Evolutionary conservation across 176 grass and related monocot genomes (phyloP).

Genomic region (Chloris gayana): DNA sequence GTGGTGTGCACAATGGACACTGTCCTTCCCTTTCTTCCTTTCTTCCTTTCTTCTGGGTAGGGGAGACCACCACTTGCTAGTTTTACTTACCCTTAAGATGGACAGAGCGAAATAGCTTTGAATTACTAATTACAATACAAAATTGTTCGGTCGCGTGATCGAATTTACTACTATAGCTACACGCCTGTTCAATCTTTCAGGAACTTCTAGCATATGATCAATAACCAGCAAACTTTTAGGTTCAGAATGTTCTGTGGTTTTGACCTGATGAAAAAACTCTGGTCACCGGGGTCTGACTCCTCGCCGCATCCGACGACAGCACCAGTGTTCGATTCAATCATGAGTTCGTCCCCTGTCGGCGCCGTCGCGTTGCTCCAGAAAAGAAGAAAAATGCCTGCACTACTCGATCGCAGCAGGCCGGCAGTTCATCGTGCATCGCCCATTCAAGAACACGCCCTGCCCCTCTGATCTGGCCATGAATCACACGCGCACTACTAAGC

Average conservation of each 20-base stretch:
- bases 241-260: not conserved
- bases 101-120: not conserved
- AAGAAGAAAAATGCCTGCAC: not conserved
- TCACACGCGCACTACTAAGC: conserved; percentile 12
- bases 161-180: not conserved
- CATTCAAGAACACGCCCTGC: not conserved
- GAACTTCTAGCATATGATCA: not conserved
- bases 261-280: not conserved
- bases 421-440: not conserved
- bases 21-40: conserved; percentile 1
- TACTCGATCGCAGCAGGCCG: not conserved
- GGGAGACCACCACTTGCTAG: not conserved
- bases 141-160: not conserved
- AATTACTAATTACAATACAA: no score
- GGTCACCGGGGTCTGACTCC: conserved; percentile 9
- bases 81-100: not conserved
- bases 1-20: conserved; percentile 4
- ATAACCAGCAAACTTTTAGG: not conserved
- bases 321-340: not conserved
- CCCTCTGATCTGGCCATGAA: conserved; percentile 39
- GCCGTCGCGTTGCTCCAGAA: conserved; percentile 22
- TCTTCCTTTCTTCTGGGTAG: not conserved
- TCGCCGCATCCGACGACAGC: not conserved
- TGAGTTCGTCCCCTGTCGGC: conserved; percentile 1
- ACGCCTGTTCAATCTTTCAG: not conserved